Base-by-base conservation (phyloP, 2,329 filamentous ascomycete genomes). In the Sclerotinia trifoliorum region DNA sequence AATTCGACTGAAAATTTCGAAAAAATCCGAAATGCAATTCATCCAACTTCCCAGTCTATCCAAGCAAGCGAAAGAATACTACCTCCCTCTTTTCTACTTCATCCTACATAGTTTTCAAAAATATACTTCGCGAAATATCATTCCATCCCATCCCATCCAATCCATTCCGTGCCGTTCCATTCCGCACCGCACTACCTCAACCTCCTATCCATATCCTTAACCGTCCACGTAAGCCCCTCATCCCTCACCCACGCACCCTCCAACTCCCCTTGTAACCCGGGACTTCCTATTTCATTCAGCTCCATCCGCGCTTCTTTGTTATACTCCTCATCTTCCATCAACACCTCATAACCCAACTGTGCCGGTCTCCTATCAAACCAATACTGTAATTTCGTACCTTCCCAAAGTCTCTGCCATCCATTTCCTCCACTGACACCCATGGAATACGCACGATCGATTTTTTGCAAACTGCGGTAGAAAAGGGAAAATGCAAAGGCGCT, bases 401-500 rank as follows among this genome's bases (percentile, higher is more conserved):
- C 72, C 48, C 70, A 75, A 10, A 76, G 49, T 65, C 74, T 58
- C 54, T 76, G 74, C 74, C 73, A 75, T 2, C 74, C 74, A 66
- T 75, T 75, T 1, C 70, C 73, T 0, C 74, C 74, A 42, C 73
- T 74, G 21, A 72, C 65, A 21, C 74, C 74, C 32, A 67, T 70
- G 2, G 70, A 67, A 69, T 75, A 76, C 15, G 73, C 74, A n/a
- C 71, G 70, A 62, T 76, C 74, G n/a, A 75, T 74, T 49, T 69
- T 68, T 21, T 65, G 60, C 42, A 76, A 69, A 67, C 74, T 73
- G 32, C 70, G 63, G 55, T 75, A 75, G 58, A 76, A 76, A 7
- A 75, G 68, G n/a, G 73, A 96, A 83, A 92, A 97, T 68, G 90
- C 88, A 60, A 90, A 82, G 11, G 89, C 88, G 39, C 92, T 90